Conservation (phyloP, 2,329 filamentous ascomycete species). For the Polychaeton citri region DNA sequence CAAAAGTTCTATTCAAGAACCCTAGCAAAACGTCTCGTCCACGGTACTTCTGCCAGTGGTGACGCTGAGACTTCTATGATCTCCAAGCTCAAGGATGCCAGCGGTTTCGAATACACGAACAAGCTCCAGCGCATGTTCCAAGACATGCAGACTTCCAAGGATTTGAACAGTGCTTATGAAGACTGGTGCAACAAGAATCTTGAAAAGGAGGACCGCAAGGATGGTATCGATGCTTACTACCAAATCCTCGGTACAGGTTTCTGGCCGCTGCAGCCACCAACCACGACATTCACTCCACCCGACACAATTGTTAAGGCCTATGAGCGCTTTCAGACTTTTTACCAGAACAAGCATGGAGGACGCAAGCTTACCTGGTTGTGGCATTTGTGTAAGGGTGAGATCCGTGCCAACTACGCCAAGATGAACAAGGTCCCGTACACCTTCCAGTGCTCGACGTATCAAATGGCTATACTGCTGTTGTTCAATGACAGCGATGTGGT, state of each 20-base stretch:
- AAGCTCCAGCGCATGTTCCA: slow-evolving; percentile 99
- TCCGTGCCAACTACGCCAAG: slow-evolving; percentile 88
- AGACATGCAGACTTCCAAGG: slow-evolving; percentile 97
- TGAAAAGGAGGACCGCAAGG: slow-evolving; percentile 51
- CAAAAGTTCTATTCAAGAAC: slow-evolving; percentile 98
- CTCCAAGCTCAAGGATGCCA: slow-evolving; percentile 95
- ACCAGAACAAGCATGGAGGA: slow-evolving; percentile 91
- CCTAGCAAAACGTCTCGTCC: slow-evolving; percentile 85
- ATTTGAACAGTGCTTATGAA: slow-evolving; percentile 81
- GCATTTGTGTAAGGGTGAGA: slow-evolving; percentile 95
- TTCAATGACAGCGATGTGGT: slow-evolving; percentile 87
- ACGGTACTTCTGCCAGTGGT: slow-evolving; percentile 88
- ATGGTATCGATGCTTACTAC: slow-evolving; percentile 71
- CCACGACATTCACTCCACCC: slow-evolving; percentile 78
- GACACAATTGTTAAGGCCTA: slow-evolving; percentile 74
- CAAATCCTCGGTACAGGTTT: slow-evolving; percentile 92
- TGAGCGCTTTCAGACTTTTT: slow-evolving; percentile 80
- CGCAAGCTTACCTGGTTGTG: slow-evolving; percentile 96
- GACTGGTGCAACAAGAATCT: slow-evolving; percentile 59
- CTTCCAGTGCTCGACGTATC: slow-evolving; percentile 93
- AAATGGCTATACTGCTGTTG: slow-evolving; percentile 88
- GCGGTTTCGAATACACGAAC: slow-evolving; percentile 98
- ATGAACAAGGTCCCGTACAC: slow-evolving; percentile 79
- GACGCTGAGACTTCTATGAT: slow-evolving; percentile 99
- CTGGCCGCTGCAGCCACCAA: slow-evolving; percentile 83